Evolutionary conservation across 2,329 filamentous ascomycete genomes (phyloP), one percentile per base, ranked within the genome.

Genomic region (Tolypocladium pustulatum): DNA sequence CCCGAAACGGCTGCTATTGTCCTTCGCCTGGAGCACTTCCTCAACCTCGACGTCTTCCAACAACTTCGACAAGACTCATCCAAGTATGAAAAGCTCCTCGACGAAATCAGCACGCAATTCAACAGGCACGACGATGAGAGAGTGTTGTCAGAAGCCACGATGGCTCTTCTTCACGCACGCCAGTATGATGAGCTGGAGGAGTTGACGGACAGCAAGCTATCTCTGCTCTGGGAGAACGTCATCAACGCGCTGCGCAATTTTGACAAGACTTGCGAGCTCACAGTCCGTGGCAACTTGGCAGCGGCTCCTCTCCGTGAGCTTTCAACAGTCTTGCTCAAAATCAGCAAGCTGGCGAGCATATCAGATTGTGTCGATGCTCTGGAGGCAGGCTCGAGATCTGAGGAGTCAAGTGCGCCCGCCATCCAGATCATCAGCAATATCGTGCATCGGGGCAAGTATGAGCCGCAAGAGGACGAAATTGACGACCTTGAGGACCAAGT

Each of bases 31-130:
- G 90, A 95, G 69, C 90, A 93, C 68, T 84, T 90, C 43, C 84
- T 99, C 27, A 90, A 96, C 64, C 81, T 97, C 1, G 89, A 93
- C 46, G 83, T 92, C 27, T 95, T 97, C 68, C 88, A 92, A 68
- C 90, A 96, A 67, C 78, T 97, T 41, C 87, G 92, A 56, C 91
- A 96, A 69, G 91, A 95, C 64, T 85, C 90, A 0, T 86, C 88
- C 1, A 87, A 86, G 2, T 96, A 95, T 68, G 84, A 87, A 8
- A 85, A 87, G 27, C 76, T 97, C 36, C 78, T 99, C 1, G 91
- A 96, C 65, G 92, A 97, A 67, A 91, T 97, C 65, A 91, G 90
- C 71, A 91, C 90, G 59, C 94, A 99, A 66, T 97, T 99, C 74
- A 86, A 89, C 66, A 86, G 91, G n/a, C 94, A 99, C 68, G 89